Evolutionary conservation across 78 protist genomes (phyloP).

Genomic region (Cavenderia fasciculata): DNA sequence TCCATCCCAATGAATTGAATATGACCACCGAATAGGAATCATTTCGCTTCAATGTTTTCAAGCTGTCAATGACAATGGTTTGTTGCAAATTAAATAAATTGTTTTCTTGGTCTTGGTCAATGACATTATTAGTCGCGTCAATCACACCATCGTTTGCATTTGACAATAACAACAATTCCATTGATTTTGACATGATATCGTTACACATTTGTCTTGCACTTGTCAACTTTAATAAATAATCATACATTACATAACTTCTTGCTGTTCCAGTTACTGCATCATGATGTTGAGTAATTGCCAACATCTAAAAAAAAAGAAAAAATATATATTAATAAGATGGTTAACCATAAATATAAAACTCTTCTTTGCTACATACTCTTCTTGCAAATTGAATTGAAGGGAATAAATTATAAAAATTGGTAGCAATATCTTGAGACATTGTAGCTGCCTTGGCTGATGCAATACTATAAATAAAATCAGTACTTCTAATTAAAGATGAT

Average conservation of each 20-base stretch:
- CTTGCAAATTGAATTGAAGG: too few relatives aligned
- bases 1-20: conserved; percentile 57
- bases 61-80: background rate
- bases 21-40: conserved; percentile 2
- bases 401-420: too few relatives aligned
- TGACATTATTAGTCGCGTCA: too few relatives aligned
- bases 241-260: conserved; percentile 72
- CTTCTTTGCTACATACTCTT: too few relatives aligned
- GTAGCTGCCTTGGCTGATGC: conserved; percentile 20
- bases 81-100: background rate
- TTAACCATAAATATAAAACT: too few relatives aligned
- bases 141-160: background rate
- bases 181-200: conserved; percentile 6
- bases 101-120: too few relatives aligned
- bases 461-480: conserved; percentile 62
- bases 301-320: too few relatives aligned
- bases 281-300: conserved; percentile 77
- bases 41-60: background rate
- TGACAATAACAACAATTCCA: conserved; percentile 3
- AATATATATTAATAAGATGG: too few relatives aligned
- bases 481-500: background rate
- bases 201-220: background rate
- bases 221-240: conserved; percentile 15
- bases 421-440: background rate
- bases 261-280: conserved; percentile 88